A percentile compares a stretch with the other conserved stretches of the same genome.
These are phyloP conservation scores for Saturnispora halmiae DNA, from an alignment of 805 yeast genomes.

Conservation along the genomic window DNA sequence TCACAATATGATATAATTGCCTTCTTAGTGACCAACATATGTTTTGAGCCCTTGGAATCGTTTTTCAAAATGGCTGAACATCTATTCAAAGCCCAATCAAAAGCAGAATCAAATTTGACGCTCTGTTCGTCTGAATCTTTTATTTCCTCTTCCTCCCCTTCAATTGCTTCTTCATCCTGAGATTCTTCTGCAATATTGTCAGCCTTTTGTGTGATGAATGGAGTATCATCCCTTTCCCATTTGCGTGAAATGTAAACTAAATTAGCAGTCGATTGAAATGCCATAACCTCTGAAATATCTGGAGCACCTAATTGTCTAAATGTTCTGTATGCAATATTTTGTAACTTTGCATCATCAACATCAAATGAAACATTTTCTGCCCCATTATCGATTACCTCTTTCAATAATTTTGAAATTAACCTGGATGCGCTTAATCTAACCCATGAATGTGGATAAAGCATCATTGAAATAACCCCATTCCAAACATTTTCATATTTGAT, in stretches of 20 bases:
- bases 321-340: conserved; percentile 55
- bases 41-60: conserved; percentile 45
- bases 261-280: conserved; percentile 56
- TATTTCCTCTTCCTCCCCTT: conserved; percentile 15
- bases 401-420: conserved; percentile 44
- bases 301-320: conserved; percentile 83
- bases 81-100: conserved; percentile 57
- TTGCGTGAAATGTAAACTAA: conserved; percentile 48
- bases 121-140: conserved; percentile 17
- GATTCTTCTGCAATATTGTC: conserved; percentile 7
- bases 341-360: conserved; percentile 38
- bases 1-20: conserved; percentile 65
- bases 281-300: conserved; percentile 50
- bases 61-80: conserved; percentile 55
- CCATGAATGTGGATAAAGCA: conserved; percentile 89
- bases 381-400: conserved; percentile 21
- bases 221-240: conserved; percentile 46
- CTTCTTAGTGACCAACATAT: conserved; percentile 51
- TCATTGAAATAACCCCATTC: conserved; percentile 41
- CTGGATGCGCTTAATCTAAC: conserved; percentile 62
- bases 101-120: conserved; percentile 28
- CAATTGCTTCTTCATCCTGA: conserved; percentile 18
- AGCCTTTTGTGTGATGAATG: conserved; percentile 22
- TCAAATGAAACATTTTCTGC: conserved; percentile 24
- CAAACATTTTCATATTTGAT: conserved; percentile 41